A percentile compares a stretch with the other conserved stretches of the same genome.
Evolutionary conservation across 257 asterid genomes (phyloP).

Genomic region (Solanum chmielewskii): DNA sequence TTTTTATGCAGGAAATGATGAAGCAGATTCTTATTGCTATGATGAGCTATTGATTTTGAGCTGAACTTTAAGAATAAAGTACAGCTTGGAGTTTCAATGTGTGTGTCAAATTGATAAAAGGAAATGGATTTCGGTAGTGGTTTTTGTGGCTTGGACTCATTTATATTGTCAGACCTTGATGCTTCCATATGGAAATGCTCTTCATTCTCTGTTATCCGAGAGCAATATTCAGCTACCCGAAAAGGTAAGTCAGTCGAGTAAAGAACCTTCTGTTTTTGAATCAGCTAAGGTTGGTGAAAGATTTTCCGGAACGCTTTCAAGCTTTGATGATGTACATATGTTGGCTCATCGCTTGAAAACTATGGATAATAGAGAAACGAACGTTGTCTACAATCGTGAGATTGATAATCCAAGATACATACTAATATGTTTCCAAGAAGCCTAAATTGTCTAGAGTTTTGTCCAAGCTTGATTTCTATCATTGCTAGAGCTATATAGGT

Average conservation of each 20-base stretch:
- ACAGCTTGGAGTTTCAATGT: constrained; percentile 18
- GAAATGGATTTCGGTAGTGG: constrained; percentile 67
- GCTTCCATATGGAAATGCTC: constrained; percentile 69
- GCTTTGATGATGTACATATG: constrained; percentile 12
- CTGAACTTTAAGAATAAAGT: constrained; percentile 22
- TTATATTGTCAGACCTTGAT: constrained; percentile 62
- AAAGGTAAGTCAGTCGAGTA: constrained; percentile 6
- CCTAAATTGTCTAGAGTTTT: too few relatives aligned
- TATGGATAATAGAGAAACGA: too few relatives aligned
- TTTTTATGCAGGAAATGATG: constrained; percentile 3
- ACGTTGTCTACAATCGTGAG: too few relatives aligned
- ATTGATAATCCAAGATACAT: too few relatives aligned
- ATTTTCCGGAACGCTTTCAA: constrained; percentile 1
- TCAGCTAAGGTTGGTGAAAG: constrained; percentile 5
- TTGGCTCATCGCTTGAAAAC: constrained; percentile 4
- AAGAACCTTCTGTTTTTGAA: constrained; percentile 8
- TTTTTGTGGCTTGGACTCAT: constrained; percentile 62
- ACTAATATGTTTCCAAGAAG: too few relatives aligned
- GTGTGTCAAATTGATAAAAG: constrained; percentile 42
- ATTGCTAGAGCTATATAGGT: too few relatives aligned
- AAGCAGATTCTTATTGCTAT: neutral
- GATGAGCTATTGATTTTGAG: neutral
- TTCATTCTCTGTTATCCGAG: constrained; percentile 36
- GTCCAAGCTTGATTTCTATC: too few relatives aligned
- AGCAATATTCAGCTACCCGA: constrained; percentile 1